Evolutionary conservation across 2,329 filamentous ascomycete genomes (phyloP).

Genomic region (Daldinia sp.): DNA sequence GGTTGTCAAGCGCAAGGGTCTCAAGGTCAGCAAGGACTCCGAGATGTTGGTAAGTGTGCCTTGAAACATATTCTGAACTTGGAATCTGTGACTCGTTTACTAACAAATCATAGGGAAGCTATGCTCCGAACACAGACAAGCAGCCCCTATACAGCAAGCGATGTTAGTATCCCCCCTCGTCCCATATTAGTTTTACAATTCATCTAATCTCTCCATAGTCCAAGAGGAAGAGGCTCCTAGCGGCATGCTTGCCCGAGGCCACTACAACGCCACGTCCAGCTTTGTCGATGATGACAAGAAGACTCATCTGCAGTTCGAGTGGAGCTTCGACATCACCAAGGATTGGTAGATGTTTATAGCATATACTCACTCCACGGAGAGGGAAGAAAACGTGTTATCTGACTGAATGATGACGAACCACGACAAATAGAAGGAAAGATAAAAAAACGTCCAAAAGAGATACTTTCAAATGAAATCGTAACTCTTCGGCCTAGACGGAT

Average conservation of each 20-base stretch:
- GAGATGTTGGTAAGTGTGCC: constrained; percentile 88
- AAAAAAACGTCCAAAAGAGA: constrained; percentile 15
- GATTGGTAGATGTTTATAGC: constrained; percentile 76
- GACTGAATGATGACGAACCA: constrained; percentile 13
- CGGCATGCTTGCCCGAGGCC: constrained; percentile 88
- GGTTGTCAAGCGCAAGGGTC: constrained; percentile 88
- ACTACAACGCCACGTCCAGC: constrained; percentile 89
- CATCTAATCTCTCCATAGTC: constrained; percentile 65
- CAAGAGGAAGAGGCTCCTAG: constrained; percentile 91
- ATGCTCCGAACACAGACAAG: constrained; percentile 90
- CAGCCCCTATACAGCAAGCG: constrained; percentile 89
- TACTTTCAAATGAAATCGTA: constrained; percentile 8
- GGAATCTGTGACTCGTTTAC: constrained; percentile 18
- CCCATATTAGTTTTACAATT: neutral
- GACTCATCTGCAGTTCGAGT: constrained; percentile 91
- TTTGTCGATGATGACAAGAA: constrained; percentile 97
- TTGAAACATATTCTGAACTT: neutral
- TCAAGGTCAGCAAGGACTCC: constrained; percentile 90
- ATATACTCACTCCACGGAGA: neutral
- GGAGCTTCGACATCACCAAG: constrained; percentile 97
- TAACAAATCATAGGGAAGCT: constrained; percentile 77
- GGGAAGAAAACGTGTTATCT: constrained; percentile 1
- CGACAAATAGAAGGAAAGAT: constrained; percentile 1
- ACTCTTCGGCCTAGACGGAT: constrained; percentile 14
- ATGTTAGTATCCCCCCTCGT: constrained; percentile 70